Conservation (phyloP, 2,329 filamentous ascomycete genomes). For the Aureobasidium namibiae region DNA sequence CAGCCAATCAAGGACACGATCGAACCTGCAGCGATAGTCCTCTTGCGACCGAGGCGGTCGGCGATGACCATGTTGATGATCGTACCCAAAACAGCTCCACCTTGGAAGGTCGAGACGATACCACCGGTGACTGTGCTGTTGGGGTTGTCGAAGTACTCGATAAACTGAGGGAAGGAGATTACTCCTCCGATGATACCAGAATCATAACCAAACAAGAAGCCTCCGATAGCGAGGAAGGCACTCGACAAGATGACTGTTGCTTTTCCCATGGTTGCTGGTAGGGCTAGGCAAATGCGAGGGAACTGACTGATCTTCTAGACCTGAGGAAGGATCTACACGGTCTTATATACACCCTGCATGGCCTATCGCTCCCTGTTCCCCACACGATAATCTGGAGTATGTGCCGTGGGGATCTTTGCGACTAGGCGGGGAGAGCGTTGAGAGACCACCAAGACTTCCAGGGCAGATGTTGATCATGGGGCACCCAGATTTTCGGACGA, state of each 20-base stretch:
- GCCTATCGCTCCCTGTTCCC: neutral
- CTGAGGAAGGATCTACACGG: neutral
- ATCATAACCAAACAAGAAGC: constrained; percentile 26
- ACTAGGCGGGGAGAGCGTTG: no score
- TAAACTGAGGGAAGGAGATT: constrained; percentile 24
- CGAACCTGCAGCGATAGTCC: constrained; percentile 17
- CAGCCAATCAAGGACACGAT: constrained; percentile 16
- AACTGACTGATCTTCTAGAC: neutral
- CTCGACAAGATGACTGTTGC: constrained; percentile 9
- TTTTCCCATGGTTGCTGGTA: constrained; percentile 8
- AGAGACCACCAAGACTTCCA: neutral
- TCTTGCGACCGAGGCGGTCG: constrained; percentile 19
- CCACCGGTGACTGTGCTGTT: constrained; percentile 23
- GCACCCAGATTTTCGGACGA: no score
- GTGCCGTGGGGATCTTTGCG: neutral
- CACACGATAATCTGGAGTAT: neutral
- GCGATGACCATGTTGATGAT: constrained; percentile 18
- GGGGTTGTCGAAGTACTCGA: constrained; percentile 24
- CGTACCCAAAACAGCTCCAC: constrained; percentile 25
- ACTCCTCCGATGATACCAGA: constrained; percentile 28
- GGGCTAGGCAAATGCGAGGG: neutral
- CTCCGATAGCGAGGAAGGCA: constrained; percentile 13
- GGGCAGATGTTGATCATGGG: neutral
- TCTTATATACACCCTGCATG: neutral
- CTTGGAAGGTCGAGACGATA: constrained; percentile 31